Conservation (phyloP, 2,329 filamentous ascomycete species). For the Nigrospora sphaerica region DNA sequence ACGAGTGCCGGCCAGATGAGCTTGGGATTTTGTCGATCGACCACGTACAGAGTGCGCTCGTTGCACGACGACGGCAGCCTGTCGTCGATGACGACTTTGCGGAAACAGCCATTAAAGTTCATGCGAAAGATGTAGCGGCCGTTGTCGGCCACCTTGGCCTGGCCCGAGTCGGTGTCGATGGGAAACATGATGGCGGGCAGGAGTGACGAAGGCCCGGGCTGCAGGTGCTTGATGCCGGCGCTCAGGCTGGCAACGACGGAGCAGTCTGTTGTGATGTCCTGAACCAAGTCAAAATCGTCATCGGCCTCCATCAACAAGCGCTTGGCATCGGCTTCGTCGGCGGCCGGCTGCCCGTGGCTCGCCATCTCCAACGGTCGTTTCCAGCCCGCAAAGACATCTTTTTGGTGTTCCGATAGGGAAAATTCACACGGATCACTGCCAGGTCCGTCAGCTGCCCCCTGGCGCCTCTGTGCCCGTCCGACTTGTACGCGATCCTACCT, state of each 20-base stretch:
- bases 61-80: constrained; percentile 72
- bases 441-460: constrained; percentile 12
- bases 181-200: constrained; percentile 70
- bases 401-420: constrained; percentile 67
- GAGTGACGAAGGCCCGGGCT: constrained; percentile 62
- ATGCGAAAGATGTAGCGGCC: constrained; percentile 91
- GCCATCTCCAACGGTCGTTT: constrained; percentile 64
- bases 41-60: constrained; percentile 72
- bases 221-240: constrained; percentile 64
- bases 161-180: constrained; percentile 50
- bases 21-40: constrained; percentile 75
- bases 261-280: constrained; percentile 93
- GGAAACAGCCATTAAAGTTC: constrained; percentile 90
- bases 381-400: constrained; percentile 76
- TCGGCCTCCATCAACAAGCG: constrained; percentile 26
- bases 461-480: neutral
- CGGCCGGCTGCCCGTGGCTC: constrained; percentile 6
- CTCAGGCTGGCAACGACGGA: constrained; percentile 95
- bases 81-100: constrained; percentile 84
- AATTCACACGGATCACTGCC: constrained; percentile 62
- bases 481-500: constrained; percentile 39
- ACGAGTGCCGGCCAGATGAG: constrained; percentile 87
- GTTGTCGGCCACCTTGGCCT: constrained; percentile 61
- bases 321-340: neutral
- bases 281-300: constrained; percentile 72